These are phyloP conservation scores for Cadophora malorum DNA, from an alignment of 2,329 filamentous ascomycete genomes.

Conservation along the genomic window DNA sequence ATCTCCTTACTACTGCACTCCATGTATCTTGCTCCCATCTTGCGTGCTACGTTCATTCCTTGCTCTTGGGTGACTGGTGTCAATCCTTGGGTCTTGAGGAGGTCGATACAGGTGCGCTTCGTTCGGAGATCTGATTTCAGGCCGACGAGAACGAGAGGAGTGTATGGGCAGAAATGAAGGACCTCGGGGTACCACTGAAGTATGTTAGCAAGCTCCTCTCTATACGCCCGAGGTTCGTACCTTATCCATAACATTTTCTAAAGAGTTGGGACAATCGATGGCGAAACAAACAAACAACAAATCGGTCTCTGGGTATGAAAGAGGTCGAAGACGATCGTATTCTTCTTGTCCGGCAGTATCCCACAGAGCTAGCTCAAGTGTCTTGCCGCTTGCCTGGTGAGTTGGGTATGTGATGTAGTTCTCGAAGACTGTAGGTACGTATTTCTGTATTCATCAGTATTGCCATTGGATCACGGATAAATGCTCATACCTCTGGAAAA, in stretches of 20 bases:
- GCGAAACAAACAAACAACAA: slow-evolving; percentile 98
- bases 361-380: slow-evolving; percentile 95
- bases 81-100: slow-evolving; percentile 96
- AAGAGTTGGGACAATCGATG: slow-evolving; percentile 96
- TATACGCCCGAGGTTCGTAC: slow-evolving; percentile 55
- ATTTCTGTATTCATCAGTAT: slow-evolving; percentile 73
- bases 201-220: slow-evolving; percentile 16
- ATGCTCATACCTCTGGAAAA: slow-evolving; percentile 83
- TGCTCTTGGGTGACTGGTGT: slow-evolving; percentile 94
- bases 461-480: slow-evolving; percentile 2
- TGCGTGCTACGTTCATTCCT: slow-evolving; percentile 83
- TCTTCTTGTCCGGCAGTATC: slow-evolving; percentile 98
- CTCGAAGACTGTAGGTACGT: slow-evolving; percentile 98
- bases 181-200: slow-evolving; percentile 97
- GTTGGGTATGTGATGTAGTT: slow-evolving; percentile 99
- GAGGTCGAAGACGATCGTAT: slow-evolving; percentile 92
- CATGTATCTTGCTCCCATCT: slow-evolving; percentile 96
- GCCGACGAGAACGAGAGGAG: slow-evolving; percentile 91
- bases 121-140: slow-evolving; percentile 95
- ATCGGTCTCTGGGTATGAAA: slow-evolving; percentile 98
- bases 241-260: slow-evolving; percentile 99
- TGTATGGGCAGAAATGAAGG: slow-evolving; percentile 97
- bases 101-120: slow-evolving; percentile 97
- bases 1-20: slow-evolving; percentile 99
- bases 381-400: slow-evolving; percentile 87